Evolutionary conservation across 345 rosid species (phyloP).

Genomic region (Diplotaxis tenuifolia): DNA sequence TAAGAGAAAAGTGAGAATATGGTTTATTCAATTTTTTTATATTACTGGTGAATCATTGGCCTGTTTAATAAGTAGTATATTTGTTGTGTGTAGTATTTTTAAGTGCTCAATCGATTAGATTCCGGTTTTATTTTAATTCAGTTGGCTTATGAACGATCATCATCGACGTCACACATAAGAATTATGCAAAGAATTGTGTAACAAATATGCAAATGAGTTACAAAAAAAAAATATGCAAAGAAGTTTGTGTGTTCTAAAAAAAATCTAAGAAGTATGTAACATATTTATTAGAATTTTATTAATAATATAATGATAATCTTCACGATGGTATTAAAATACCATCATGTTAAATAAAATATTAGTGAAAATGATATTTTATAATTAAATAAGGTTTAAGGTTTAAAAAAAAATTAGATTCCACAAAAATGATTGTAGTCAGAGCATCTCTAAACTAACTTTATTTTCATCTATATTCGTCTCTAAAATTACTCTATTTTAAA

Average conservation of each 20-base stretch:
- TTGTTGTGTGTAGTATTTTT: neutral
- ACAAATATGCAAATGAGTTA: too few relatives aligned
- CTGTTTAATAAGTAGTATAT: constrained; percentile 24
- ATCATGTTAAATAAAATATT: neutral
- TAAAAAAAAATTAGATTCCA: too few relatives aligned
- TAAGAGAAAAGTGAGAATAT: constrained; percentile 5
- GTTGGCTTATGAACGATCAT: neutral
- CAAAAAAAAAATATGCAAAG: too few relatives aligned
- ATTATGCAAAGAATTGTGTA: neutral
- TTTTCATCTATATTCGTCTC: too few relatives aligned
- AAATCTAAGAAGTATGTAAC: neutral
- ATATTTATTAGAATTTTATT: neutral
- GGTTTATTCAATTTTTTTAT: neutral
- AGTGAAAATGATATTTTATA: neutral
- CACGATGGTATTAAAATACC: neutral
- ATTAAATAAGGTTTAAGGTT: neutral
- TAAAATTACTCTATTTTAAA: too few relatives aligned
- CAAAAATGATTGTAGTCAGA: too few relatives aligned
- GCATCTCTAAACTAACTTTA: too few relatives aligned
- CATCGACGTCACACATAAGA: neutral
- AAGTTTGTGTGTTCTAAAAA: too few relatives aligned
- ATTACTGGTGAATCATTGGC: constrained; percentile 36
- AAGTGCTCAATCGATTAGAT: constrained; percentile 21
- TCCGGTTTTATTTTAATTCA: constrained; percentile 8
- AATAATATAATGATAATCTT: neutral